A percentile compares a stretch with the other conserved stretches of the same genome.
Evolutionary conservation across 176 grass and related monocot species (phyloP).

Genomic region (Musa itinerans): DNA sequence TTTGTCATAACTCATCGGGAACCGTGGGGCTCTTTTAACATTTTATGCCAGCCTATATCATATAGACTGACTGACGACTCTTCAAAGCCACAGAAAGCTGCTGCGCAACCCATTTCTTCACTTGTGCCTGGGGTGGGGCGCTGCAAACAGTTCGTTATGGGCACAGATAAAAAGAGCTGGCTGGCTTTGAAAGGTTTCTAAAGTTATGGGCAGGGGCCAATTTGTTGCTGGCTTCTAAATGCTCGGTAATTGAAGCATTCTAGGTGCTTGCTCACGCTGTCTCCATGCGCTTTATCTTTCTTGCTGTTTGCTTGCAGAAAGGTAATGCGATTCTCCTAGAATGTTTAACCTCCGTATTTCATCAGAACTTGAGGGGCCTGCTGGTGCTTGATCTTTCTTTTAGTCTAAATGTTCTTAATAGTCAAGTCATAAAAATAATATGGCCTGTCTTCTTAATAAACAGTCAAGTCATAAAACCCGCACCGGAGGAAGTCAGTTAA

Average conservation of each 20-base stretch:
- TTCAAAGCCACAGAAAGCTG: conserved; percentile 5
- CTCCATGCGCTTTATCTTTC: conserved; percentile 10
- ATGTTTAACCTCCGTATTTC: not conserved
- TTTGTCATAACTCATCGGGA: conserved; percentile 5
- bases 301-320: conserved; percentile 3
- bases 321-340: not conserved
- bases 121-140: not conserved
- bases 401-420: no score
- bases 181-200: not conserved
- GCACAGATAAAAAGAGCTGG: not conserved
- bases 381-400: no score
- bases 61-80: conserved; percentile 1
- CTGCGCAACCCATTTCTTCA: not conserved
- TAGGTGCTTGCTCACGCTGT: not conserved
- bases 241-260: not conserved
- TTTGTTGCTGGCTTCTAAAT: not conserved
- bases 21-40: not conserved
- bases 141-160: conserved; percentile 1
- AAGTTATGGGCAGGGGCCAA: not conserved
- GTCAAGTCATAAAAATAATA: no score
- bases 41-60: conserved; percentile 6
- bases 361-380: not conserved
- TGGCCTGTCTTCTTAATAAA: no score
- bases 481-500: no score
- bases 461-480: no score